phyloP scores from a whole-genome alignment of 495 filamentous ascomycete genomes.

The Aspergillus homomorphus region DNA sequence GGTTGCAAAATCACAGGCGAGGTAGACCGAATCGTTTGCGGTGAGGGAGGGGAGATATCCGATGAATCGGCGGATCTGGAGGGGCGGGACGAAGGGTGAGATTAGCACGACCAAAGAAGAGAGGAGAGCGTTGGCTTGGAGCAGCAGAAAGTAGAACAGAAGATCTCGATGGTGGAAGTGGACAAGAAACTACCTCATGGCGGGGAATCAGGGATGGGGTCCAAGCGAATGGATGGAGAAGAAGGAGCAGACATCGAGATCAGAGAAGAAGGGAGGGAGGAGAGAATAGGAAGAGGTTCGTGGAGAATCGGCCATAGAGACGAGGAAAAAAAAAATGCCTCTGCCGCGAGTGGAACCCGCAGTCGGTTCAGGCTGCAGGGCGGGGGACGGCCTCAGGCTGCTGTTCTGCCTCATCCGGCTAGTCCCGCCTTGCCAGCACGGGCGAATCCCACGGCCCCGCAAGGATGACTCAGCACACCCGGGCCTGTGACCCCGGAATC shows the following conservation, averaged over 20 bases:
- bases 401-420: slow-evolving; percentile 11
- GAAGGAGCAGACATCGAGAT: slow-evolving; percentile 17
- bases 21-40: slow-evolving; percentile 26
- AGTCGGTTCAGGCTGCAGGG: slow-evolving; percentile 10
- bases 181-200: slow-evolving; percentile 39
- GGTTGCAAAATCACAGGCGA: slow-evolving; percentile 16
- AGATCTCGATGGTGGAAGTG: slow-evolving; percentile 17
- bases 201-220: slow-evolving; percentile 23
- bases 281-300: slow-evolving; percentile 17
- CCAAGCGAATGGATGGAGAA: slow-evolving; percentile 16
- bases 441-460: slow-evolving; percentile 18
- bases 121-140: slow-evolving; percentile 1
- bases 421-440: slow-evolving; percentile 8
- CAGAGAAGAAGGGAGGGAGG: slow-evolving; percentile 15
- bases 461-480: not conserved
- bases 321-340: slow-evolving; percentile 26
- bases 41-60: slow-evolving; percentile 29
- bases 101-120: slow-evolving; percentile 20
- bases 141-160: slow-evolving; percentile 14
- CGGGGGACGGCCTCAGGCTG: slow-evolving; percentile 20
- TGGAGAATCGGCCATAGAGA: slow-evolving; percentile 22
- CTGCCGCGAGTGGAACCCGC: slow-evolving; percentile 24
- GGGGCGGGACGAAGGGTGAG: slow-evolving; percentile 29
- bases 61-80: slow-evolving; percentile 37
- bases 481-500: not conserved